A percentile compares a stretch with the other conserved stretches of the same genome.
Conservation (phyloP, 78 protist genomes). For the Dictyostelium brefeldianum region DNA sequence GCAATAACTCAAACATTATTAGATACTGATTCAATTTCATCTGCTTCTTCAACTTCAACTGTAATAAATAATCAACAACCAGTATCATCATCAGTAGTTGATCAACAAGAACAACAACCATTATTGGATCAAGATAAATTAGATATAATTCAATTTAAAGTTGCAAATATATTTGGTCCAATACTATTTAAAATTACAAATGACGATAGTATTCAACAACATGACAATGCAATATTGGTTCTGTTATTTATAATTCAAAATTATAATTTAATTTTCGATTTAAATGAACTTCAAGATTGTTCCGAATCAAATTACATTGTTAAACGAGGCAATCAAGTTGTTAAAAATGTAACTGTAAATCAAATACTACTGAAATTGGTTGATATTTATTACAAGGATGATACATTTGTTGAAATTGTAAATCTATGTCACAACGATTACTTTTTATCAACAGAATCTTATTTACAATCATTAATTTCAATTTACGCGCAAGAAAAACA, state of each 20-base stretch:
- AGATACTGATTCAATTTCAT: background rate
- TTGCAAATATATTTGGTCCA: slow-evolving; percentile 51
- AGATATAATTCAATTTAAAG: background rate
- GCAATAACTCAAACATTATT: too few relatives aligned
- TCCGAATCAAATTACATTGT: background rate
- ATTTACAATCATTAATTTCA: background rate
- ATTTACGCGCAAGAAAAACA: background rate
- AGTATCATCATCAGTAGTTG: too few relatives aligned
- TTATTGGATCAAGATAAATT: slow-evolving; percentile 1
- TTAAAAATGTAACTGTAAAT: slow-evolving; percentile 45
- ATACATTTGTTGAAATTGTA: slow-evolving; percentile 41
- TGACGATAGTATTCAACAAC: background rate
- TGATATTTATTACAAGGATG: slow-evolving; percentile 55
- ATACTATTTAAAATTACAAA: slow-evolving; percentile 11
- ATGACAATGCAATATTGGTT: slow-evolving; percentile 5
- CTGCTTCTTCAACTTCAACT: background rate
- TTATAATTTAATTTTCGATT: background rate
- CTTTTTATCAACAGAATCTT: slow-evolving; percentile 11
- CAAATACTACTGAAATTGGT: slow-evolving; percentile 28
- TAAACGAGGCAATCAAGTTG: slow-evolving; percentile 53
- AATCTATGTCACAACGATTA: slow-evolving; percentile 61
- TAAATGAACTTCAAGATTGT: background rate
- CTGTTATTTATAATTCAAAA: background rate
- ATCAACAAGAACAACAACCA: background rate
- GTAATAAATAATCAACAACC: background rate